Evolutionary conservation across 306 rosid species (phyloP).

Genomic region (Cicer pinnatifidum): DNA sequence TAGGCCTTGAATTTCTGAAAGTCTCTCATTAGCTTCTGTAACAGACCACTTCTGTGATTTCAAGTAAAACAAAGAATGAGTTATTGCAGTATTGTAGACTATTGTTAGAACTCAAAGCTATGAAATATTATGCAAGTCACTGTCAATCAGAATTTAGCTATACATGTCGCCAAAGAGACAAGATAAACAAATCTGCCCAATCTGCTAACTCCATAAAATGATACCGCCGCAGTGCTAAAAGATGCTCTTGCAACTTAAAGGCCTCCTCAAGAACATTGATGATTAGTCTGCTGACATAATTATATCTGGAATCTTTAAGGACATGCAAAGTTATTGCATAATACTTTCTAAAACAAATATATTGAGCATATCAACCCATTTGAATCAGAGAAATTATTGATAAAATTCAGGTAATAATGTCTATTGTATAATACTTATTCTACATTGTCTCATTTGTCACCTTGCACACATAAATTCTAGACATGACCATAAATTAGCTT

Average conservation of each 20-base stretch:
- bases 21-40: slow-evolving; percentile 76
- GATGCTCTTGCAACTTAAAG: slow-evolving; percentile 86
- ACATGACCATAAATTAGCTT: slow-evolving; percentile 19
- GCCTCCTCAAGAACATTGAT: slow-evolving; percentile 87
- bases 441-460: slow-evolving; percentile 7
- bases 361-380: slow-evolving; percentile 38
- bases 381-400: slow-evolving; percentile 34
- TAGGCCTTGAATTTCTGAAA: slow-evolving; percentile 84
- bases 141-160: slow-evolving; percentile 43
- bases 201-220: slow-evolving; percentile 95
- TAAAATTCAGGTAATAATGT: background rate
- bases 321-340: slow-evolving; percentile 42
- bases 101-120: slow-evolving; percentile 19
- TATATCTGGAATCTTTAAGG: slow-evolving; percentile 75
- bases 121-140: slow-evolving; percentile 40
- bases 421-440: slow-evolving; percentile 21
- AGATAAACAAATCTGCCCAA: slow-evolving; percentile 95
- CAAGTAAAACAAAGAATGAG: slow-evolving; percentile 46
- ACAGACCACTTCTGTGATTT: slow-evolving; percentile 79
- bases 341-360: slow-evolving; percentile 37
- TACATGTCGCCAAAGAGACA: slow-evolving; percentile 89
- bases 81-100: slow-evolving; percentile 40
- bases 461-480: slow-evolving; percentile 9
- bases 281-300: slow-evolving; percentile 86
- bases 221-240: slow-evolving; percentile 80